Evolutionary conservation across 352 stramenopile genomes (phyloP).

Genomic region (Chrysophaeum taylorii): DNA sequence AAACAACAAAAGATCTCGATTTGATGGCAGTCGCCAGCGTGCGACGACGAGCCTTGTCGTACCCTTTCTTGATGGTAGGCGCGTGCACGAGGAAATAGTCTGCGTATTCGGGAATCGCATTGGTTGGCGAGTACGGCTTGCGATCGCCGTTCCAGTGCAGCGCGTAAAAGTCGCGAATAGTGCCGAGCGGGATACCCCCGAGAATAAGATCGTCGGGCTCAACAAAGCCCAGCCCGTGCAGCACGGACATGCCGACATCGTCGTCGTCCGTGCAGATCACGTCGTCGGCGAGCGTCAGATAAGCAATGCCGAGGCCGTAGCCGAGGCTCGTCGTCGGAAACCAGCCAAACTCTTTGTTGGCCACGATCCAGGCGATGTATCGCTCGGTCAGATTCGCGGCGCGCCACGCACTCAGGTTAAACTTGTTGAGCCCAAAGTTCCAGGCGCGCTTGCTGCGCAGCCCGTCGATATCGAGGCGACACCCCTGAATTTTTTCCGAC

Average conservation of each 20-base stretch:
- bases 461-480: neutral
- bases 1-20: no score
- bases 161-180: neutral
- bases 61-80: no score
- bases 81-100: no score
- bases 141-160: slow-evolving; percentile 7
- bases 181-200: no score
- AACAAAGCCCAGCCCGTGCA: neutral
- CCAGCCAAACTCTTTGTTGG: neutral
- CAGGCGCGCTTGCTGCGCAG: neutral
- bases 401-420: neutral
- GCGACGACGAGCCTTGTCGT: no score
- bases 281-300: neutral
- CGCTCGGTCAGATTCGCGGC: neutral
- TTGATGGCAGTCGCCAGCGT: no score
- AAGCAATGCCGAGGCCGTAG: neutral
- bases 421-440: neutral
- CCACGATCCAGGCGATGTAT: neutral
- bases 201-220: neutral
- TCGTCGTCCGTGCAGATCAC: neutral
- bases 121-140: slow-evolving; percentile 3
- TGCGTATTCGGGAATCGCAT: no score
- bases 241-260: neutral
- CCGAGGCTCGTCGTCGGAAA: neutral
- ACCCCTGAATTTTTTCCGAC: no score